Evolutionary conservation across 2,329 filamentous ascomycete species (phyloP), one percentile per base, ranked within the genome.

Genomic region (Shiraia bambusicola): DNA sequence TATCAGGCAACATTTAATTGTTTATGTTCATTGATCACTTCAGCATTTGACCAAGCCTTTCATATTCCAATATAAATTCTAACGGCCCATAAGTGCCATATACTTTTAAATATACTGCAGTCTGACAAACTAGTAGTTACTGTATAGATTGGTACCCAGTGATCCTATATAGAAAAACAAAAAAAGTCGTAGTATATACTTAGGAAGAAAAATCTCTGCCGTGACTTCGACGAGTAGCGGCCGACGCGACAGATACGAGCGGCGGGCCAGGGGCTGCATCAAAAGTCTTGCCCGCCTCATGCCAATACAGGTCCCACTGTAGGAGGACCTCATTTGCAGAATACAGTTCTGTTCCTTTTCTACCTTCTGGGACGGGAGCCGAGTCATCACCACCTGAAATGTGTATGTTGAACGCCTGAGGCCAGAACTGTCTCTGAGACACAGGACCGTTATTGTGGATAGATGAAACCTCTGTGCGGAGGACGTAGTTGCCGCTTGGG

Each of bases 351-450:
- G 61, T 65, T 16, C 54, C 64, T 52, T 59, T 59, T 45, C 52
- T 52, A 24, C 64, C 63, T 11, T 44, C 42, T 2, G 62, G 62
- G 2, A 64, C 38, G 22, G 49, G 9, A 12, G 55, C 46, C 33
- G 45, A 49, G 37, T 61, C 53, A 13, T 61, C 52, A 25, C 63
- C 63, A 14, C 59, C 59, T 6, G 56, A 58, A 26, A 67, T 52
- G 42, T 61, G 56, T 52, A 67, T 56, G 47, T 66, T 67, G 56
- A 65, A 64, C 13, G 59, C 61, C 47, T 65, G 61, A 6, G 64
- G 64, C 61, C 63, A 67, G 54, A 65, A 61, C 42, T 67, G 64
- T 40, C 61, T 52, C 32, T 65, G 37, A 19, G 50, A 45, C 28
- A 65, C 57, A 19, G 47, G 46, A 31, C 64, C 64, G 40, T 62